Evolutionary conservation across 805 yeast genomes (phyloP).

Genomic region (Diddensiella santjacobensis): DNA sequence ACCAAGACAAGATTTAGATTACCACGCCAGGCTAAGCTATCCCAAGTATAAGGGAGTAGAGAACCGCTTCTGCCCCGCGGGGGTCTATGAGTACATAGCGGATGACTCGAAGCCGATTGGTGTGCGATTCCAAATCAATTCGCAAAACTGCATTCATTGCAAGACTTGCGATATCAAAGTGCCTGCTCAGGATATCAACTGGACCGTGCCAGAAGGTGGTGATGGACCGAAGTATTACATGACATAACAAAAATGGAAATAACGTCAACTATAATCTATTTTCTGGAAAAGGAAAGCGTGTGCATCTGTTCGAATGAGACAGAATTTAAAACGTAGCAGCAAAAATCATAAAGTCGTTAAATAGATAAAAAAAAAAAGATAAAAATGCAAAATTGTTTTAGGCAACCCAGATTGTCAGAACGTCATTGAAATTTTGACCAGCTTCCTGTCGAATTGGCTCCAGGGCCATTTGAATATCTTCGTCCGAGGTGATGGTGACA

Average conservation of each 20-base stretch:
- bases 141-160: conserved; percentile 97
- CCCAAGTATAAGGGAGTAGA: conserved; percentile 85
- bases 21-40: conserved; percentile 66
- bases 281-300: too few species aligned
- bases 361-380: neutral
- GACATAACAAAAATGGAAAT: too few species aligned
- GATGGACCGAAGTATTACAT: conserved; percentile 95
- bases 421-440: conserved; percentile 4
- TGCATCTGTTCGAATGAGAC: too few species aligned
- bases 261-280: too few species aligned
- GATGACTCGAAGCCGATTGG: conserved; percentile 56
- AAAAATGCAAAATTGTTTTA: conserved; percentile 4
- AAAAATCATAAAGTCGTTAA: neutral
- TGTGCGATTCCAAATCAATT: conserved; percentile 85
- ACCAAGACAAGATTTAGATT: conserved; percentile 37
- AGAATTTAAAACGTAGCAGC: too few species aligned
- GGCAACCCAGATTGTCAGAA: conserved; percentile 24
- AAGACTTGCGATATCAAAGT: conserved; percentile 97
- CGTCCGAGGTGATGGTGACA: conserved; percentile 78
- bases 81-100: conserved; percentile 90
- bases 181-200: conserved; percentile 88
- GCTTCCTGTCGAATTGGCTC: conserved; percentile 38
- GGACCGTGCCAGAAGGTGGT: conserved; percentile 99
- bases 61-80: conserved; percentile 94
- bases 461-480: conserved; percentile 82